Percentiles rank a stretch among this genome's conserved stretches.
phyloP scores from a whole-genome alignment of 2,329 filamentous ascomycete species.

The Xylariaceae sp. region DNA sequence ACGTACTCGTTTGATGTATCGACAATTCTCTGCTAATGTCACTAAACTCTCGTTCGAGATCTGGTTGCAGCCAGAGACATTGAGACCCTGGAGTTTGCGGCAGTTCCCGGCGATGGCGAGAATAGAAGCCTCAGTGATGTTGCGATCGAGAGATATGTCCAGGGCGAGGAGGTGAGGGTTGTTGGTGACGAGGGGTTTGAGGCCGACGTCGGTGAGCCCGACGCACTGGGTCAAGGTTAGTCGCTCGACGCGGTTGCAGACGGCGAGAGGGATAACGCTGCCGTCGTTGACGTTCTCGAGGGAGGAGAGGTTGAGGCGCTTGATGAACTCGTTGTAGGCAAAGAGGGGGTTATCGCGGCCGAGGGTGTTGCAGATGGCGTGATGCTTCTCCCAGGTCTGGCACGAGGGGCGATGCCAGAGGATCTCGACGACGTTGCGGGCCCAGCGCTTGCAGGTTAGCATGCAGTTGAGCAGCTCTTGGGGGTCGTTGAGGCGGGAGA shows the following conservation, averaged over 20 bases:
- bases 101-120: slow-evolving; percentile 75
- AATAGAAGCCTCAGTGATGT: slow-evolving; percentile 41
- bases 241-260: slow-evolving; percentile 88
- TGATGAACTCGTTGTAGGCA: slow-evolving; percentile 84
- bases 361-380: slow-evolving; percentile 76
- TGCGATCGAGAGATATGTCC: slow-evolving; percentile 77
- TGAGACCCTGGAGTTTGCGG: slow-evolving; percentile 81
- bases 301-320: slow-evolving; percentile 82
- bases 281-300: slow-evolving; percentile 82
- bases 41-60: slow-evolving; percentile 86
- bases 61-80: slow-evolving; percentile 80
- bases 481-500: slow-evolving; percentile 74
- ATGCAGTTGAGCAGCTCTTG: slow-evolving; percentile 81
- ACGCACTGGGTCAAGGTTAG: slow-evolving; percentile 89
- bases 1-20: slow-evolving; percentile 78
- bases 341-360: slow-evolving; percentile 73
- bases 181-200: slow-evolving; percentile 73
- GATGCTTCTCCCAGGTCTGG: slow-evolving; percentile 78
- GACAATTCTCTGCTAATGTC: slow-evolving; percentile 74
- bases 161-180: slow-evolving; percentile 81
- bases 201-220: slow-evolving; percentile 76
- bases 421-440: slow-evolving; percentile 84
- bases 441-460: slow-evolving; percentile 93
- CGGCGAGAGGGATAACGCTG: slow-evolving; percentile 73
- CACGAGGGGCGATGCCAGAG: slow-evolving; percentile 94